Evolutionary conservation across 176 grass and related monocot species (phyloP).

Genomic region (Ensete glaucum): DNA sequence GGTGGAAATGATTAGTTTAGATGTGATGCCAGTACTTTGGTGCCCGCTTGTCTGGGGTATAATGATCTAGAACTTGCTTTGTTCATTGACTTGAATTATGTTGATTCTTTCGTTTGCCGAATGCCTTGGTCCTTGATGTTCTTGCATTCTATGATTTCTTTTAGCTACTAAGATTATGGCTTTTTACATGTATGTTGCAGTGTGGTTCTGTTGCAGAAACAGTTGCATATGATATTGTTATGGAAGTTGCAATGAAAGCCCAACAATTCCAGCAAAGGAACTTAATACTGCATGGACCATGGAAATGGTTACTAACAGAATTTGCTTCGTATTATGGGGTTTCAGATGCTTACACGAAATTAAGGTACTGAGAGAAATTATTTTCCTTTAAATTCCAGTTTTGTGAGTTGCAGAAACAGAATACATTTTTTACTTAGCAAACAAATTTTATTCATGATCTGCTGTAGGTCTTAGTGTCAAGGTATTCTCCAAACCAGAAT

Average conservation of each 20-base stretch:
- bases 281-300: conserved; percentile 66
- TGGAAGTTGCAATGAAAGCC: conserved; percentile 96
- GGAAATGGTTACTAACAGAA: conserved; percentile 96
- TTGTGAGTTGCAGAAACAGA: neutral
- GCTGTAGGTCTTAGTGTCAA: no score
- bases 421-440: neutral
- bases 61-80: neutral
- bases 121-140: neutral
- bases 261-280: conserved; percentile 78
- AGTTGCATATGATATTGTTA: conserved; percentile 89
- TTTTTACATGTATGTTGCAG: conserved; percentile 8
- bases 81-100: neutral
- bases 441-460: neutral
- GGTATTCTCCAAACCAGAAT: neutral
- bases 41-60: neutral
- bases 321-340: conserved; percentile 92
- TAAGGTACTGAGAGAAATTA: conserved; percentile 47
- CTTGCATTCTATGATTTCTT: neutral
- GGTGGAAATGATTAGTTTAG: neutral
- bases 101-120: no score
- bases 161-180: neutral
- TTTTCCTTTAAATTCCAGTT: neutral
- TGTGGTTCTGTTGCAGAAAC: conserved; percentile 93
- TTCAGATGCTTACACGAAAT: conserved; percentile 84
- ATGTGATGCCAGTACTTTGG: neutral